Evolutionary conservation across 2,329 filamentous ascomycete species (phyloP).

Genomic region (Neonectria punicea): DNA sequence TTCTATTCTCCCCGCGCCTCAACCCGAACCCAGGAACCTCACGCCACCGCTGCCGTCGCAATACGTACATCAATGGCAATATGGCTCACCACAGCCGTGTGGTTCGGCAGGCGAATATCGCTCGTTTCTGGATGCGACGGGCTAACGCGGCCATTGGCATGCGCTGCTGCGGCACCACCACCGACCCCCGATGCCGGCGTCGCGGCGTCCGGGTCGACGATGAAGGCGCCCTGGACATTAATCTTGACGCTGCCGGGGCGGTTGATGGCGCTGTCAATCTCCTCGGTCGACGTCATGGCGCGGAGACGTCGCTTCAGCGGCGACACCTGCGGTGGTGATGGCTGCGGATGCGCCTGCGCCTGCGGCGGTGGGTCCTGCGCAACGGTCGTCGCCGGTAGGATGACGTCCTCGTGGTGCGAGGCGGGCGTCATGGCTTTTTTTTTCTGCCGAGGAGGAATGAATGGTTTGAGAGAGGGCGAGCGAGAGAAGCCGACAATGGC

Average conservation of each 20-base stretch:
- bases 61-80: slow-evolving; percentile 90
- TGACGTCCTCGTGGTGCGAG: slow-evolving; percentile 39
- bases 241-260: slow-evolving; percentile 84
- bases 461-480: background rate
- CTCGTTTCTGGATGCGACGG: slow-evolving; percentile 76
- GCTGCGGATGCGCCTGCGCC: slow-evolving; percentile 1
- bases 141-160: slow-evolving; percentile 56
- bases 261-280: slow-evolving; percentile 70
- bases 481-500: background rate
- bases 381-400: slow-evolving; percentile 15
- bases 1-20: slow-evolving; percentile 15
- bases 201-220: slow-evolving; percentile 82
- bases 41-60: slow-evolving; percentile 6
- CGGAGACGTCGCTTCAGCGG: slow-evolving; percentile 39
- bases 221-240: slow-evolving; percentile 96
- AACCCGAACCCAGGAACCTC: background rate
- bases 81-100: slow-evolving; percentile 94
- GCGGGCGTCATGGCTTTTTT: slow-evolving; percentile 37
- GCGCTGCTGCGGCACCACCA: slow-evolving; percentile 26
- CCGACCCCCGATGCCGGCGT: slow-evolving; percentile 57
- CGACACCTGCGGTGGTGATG: slow-evolving; percentile 18
- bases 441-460: slow-evolving; percentile 5
- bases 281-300: slow-evolving; percentile 61
- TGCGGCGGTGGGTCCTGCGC: slow-evolving; percentile 19
- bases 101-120: slow-evolving; percentile 95